Conservation (phyloP, 139 green algal genomes). For the Chlorella sp. region DNA sequence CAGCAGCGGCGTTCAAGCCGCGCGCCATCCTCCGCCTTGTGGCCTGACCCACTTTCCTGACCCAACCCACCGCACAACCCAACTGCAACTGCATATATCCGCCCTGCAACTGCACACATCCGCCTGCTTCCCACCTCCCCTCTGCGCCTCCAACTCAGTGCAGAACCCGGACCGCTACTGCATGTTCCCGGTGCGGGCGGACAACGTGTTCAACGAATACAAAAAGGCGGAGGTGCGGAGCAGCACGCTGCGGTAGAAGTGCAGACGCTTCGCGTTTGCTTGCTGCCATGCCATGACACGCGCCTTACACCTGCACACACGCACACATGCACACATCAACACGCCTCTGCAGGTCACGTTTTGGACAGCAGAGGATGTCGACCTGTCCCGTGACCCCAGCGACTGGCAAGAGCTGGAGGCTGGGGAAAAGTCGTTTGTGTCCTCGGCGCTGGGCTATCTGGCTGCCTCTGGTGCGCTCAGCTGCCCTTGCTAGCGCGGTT, state of each 20-base stretch:
- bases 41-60: too few species aligned
- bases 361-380: slow-evolving; percentile 88
- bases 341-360: neutral
- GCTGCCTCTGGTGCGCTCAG: neutral
- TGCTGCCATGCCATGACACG: too few species aligned
- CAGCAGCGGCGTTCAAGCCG: too few species aligned
- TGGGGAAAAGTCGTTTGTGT: neutral
- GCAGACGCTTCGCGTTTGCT: too few species aligned
- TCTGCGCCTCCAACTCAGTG: too few species aligned
- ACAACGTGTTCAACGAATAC: slow-evolving; percentile 89
- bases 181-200: slow-evolving; percentile 91
- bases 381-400: slow-evolving; percentile 84
- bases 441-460: slow-evolving; percentile 2
- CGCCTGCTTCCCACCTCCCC: too few species aligned
- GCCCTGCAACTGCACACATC: too few species aligned
- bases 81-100: too few species aligned
- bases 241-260: too few species aligned
- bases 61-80: too few species aligned
- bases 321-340: too few species aligned
- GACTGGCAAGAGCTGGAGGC: slow-evolving; percentile 80
- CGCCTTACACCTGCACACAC: neutral
- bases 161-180: slow-evolving; percentile 63
- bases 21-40: too few species aligned
- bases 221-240: slow-evolving; percentile 87
- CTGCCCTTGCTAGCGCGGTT: slow-evolving; percentile 41